Evolutionary conservation across 78 protist species (phyloP).

Genomic region (Neovahlkampfia damariscottae): DNA sequence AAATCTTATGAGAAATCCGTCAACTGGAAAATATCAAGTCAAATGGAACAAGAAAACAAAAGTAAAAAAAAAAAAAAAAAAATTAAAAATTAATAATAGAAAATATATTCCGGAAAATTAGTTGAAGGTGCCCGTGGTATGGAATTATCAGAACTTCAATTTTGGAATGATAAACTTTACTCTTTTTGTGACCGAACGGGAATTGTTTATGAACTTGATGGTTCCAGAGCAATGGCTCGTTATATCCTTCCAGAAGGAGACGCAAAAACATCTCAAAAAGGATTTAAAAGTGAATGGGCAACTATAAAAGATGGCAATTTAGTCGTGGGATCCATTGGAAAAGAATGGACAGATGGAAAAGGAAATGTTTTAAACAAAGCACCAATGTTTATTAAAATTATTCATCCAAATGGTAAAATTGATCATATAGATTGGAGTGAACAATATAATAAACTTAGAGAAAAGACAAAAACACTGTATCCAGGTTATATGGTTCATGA

Average conservation of each 20-base stretch:
- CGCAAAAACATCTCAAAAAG: slow-evolving; percentile 27
- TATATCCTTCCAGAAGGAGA: slow-evolving; percentile 17
- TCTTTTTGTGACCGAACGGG: slow-evolving; percentile 48
- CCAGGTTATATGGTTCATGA: slow-evolving; percentile 47
- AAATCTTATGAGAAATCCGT: neutral
- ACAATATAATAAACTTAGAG: slow-evolving; percentile 16
- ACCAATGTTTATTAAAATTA: slow-evolving; percentile 26
- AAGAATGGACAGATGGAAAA: slow-evolving; percentile 25
- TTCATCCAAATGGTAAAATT: slow-evolving; percentile 3
- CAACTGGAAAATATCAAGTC: neutral
- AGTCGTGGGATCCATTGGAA: slow-evolving; percentile 37
- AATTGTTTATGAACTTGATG: slow-evolving; percentile 20
- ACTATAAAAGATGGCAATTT: slow-evolving; percentile 31
- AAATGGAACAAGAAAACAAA: neutral
- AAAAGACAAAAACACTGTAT: slow-evolving; percentile 21
- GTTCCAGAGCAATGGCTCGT: slow-evolving; percentile 13
- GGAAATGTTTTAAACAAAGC: slow-evolving; percentile 17
- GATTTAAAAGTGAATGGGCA: slow-evolving; percentile 43
- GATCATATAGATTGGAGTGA: slow-evolving; percentile 28
- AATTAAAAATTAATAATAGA: too few species aligned
- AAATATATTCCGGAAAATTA: too few species aligned
- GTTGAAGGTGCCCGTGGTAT: slow-evolving; percentile 37
- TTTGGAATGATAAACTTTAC: slow-evolving; percentile 19
- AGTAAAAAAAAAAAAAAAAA: neutral
- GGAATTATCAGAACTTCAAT: slow-evolving; percentile 39